Evolutionary conservation across 805 yeast genomes (phyloP).

Genomic region (Kazachstania taianensis): DNA sequence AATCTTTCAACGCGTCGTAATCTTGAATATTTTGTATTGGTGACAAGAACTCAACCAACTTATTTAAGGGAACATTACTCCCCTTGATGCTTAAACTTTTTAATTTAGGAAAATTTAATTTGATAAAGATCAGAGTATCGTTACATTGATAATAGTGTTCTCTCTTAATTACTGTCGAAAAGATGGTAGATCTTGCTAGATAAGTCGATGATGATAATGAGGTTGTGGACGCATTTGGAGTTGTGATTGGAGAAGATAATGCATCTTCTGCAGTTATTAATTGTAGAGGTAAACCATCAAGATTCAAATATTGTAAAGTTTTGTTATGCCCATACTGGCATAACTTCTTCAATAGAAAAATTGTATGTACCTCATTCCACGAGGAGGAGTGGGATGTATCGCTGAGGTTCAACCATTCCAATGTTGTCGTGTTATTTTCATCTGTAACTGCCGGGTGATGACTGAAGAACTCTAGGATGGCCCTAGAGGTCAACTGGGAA

Average conservation of each 20-base stretch:
- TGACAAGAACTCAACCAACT: constrained; percentile 28
- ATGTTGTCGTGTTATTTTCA: constrained; percentile 31
- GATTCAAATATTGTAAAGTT: constrained; percentile 38
- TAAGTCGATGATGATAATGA: constrained; percentile 1
- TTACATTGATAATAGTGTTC: constrained; percentile 23
- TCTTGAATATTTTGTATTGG: constrained; percentile 15
- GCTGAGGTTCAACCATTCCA: constrained; percentile 59
- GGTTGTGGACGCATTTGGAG: constrained; percentile 3
- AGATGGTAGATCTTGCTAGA: constrained; percentile 2
- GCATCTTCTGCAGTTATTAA: constrained; percentile 3
- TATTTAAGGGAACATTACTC: constrained; percentile 27
- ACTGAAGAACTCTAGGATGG: constrained; percentile 55
- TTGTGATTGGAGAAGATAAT: no score
- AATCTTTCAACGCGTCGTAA: constrained; percentile 7
- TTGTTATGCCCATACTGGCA: constrained; percentile 29
- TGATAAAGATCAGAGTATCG: constrained; percentile 31
- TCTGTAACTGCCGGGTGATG: constrained; percentile 55
- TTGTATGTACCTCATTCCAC: constrained; percentile 41
- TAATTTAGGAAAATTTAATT: constrained; percentile 31
- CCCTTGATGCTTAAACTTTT: constrained; percentile 31
- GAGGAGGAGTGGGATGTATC: constrained; percentile 56
- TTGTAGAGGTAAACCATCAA: constrained; percentile 57
- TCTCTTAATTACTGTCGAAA: constrained; percentile 9
- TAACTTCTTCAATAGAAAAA: constrained; percentile 36
- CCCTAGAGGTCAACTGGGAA: constrained; percentile 61